Percentiles rank a stretch among this genome's conserved stretches.
These are phyloP conservation scores for Exidia glandulosa DNA, from an alignment of 768 basidiomycete species.

Conservation along the genomic window DNA sequence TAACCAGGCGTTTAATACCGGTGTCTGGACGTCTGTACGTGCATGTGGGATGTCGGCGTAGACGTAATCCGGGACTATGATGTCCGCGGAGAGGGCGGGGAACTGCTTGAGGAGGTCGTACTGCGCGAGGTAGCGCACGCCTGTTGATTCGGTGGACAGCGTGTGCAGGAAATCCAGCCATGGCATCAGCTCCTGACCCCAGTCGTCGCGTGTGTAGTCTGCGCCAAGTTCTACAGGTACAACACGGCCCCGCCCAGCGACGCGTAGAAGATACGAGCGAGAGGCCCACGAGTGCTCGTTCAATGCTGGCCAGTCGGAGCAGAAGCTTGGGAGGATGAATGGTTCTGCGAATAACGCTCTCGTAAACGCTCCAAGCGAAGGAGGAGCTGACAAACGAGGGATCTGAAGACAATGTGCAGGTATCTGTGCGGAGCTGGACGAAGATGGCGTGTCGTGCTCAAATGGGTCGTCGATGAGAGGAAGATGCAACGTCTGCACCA, in stretches of 20 bases:
- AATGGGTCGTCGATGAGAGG: constrained; percentile 6
- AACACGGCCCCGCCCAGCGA: constrained; percentile 69
- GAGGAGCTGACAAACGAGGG: constrained; percentile 24
- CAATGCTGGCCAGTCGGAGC: constrained; percentile 70
- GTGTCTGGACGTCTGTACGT: constrained; percentile 57
- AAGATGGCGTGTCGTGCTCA: background rate
- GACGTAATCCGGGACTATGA: constrained; percentile 80
- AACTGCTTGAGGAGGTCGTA: constrained; percentile 81
- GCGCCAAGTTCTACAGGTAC: constrained; percentile 86
- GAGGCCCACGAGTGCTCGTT: constrained; percentile 59
- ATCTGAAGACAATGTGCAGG: constrained; percentile 1
- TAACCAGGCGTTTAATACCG: constrained; percentile 71
- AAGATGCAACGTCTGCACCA: constrained; percentile 39
- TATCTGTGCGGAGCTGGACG: background rate
- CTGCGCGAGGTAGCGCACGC: constrained; percentile 75
- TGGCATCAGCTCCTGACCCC: constrained; percentile 68
- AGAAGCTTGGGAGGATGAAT: constrained; percentile 62
- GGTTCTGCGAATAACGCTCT: constrained; percentile 35
- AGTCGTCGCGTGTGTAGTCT: constrained; percentile 70
- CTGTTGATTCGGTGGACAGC: constrained; percentile 19
- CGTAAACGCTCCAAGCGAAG: constrained; percentile 50
- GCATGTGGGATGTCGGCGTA: constrained; percentile 49
- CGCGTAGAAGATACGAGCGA: constrained; percentile 50
- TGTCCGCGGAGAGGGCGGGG: constrained; percentile 61
- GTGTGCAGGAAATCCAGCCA: constrained; percentile 67